Evolutionary conservation across 2,329 filamentous ascomycete species (phyloP).

Genomic region (Sordariomycetes sp.): DNA sequence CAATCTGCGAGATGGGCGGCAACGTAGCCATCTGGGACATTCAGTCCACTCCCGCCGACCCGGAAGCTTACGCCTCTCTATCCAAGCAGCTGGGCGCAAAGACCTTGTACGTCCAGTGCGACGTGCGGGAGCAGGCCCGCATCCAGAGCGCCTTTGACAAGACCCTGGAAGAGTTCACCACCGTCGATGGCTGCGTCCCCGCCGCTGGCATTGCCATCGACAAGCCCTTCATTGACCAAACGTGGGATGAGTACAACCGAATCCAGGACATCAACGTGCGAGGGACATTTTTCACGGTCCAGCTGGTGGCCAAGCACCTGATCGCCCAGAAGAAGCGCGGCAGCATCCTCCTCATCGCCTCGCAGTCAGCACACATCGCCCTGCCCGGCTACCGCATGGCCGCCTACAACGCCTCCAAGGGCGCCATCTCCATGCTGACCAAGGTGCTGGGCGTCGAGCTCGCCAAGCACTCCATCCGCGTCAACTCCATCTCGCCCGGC

Average conservation of each 20-base stretch:
- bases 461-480: slow-evolving; percentile 22
- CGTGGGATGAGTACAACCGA: slow-evolving; percentile 28
- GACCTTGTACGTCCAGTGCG: slow-evolving; percentile 18
- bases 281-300: slow-evolving; percentile 30
- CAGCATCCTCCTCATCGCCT: slow-evolving; percentile 28
- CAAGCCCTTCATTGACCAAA: slow-evolving; percentile 33
- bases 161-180: slow-evolving; percentile 12
- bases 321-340: slow-evolving; percentile 26
- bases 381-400: slow-evolving; percentile 26
- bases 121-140: slow-evolving; percentile 18
- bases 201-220: slow-evolving; percentile 30
- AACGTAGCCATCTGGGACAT: slow-evolving; percentile 27
- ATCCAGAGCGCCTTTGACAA: slow-evolving; percentile 14
- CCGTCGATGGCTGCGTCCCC: slow-evolving; percentile 20
- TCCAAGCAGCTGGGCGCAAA: slow-evolving; percentile 10
- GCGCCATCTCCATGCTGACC: slow-evolving; percentile 28
- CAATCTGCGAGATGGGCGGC: slow-evolving; percentile 29
- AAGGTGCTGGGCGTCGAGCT: slow-evolving; percentile 27
- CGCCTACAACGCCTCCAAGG: slow-evolving; percentile 33
- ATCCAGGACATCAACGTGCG: slow-evolving; percentile 32
- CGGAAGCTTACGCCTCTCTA: slow-evolving; percentile 3
- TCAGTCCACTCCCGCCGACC: slow-evolving; percentile 17
- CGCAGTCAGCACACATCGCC: slow-evolving; percentile 24
- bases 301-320: slow-evolving; percentile 28
- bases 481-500: slow-evolving; percentile 27